Base-by-base conservation (phyloP, 768 basidiomycete genomes). In the Amyloporia xantha region DNA sequence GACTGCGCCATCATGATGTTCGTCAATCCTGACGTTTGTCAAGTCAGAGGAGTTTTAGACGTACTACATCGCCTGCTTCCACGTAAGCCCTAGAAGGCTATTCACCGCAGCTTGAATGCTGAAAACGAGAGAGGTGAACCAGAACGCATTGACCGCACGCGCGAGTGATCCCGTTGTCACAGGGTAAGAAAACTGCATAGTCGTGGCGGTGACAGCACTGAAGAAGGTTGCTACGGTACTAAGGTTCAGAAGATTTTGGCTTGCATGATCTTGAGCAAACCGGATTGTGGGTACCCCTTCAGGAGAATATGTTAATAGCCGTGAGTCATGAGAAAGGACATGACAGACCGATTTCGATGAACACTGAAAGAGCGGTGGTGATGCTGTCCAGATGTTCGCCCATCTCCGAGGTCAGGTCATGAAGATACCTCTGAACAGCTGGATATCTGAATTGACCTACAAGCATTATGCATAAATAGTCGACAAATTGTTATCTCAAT, bases 21-120 rank as follows among this genome's bases (percentile, higher is more conserved):
- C 36, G 41, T 30, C 44, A 39, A 12, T 46, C 44, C 48, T 50
- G 44, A 48, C 21, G 40, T 19, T 1, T 27, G 5, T 1, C 39
- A 15, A 30, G 37, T 23, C 11, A 38, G 33, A 26, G n/a, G 2
- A n/a, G 13, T 4, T 26, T 10, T 12, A 20, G 10, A 77, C 83
- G 54, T 66, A 86, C 84, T 88, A 88, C 82, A 86, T 85, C 0
- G 85, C 84, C 59, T 85, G 83, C 60, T 84, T 85, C 85, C 85
- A 88, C 0, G 84, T 85, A 42, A 88, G 64, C 39, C 84, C 85
- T 12, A 88, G 68, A n/a, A 86, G 66, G 62, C 80, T 82, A 64
- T 86, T 88, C 37, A 88, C 85, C 19, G 85, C 84, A 3, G 85
- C 81, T 19, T 77, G 83, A 50, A 86, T 86, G 53, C 81, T 84